Conservation (phyloP, 345 rosid genomes). For the Acer campestre region DNA sequence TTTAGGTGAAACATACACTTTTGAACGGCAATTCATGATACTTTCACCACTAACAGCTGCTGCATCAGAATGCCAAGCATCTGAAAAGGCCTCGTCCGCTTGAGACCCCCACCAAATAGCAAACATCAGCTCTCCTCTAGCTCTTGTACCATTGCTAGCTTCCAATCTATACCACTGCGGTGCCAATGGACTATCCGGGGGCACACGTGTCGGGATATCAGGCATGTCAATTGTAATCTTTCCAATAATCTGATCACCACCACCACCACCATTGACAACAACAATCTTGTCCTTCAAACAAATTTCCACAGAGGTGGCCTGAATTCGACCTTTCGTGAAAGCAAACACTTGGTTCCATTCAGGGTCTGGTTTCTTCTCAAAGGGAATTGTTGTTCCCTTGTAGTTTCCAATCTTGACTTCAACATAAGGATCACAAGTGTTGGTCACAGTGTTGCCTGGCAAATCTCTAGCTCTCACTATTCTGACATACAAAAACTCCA, state of each 20-base stretch:
- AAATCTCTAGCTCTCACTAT: conserved; percentile 35
- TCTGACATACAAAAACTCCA: conserved; percentile 39
- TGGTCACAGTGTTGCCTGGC: conserved; percentile 22
- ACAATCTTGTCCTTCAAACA: conserved; percentile 29
- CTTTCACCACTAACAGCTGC: conserved; percentile 34
- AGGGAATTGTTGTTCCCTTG: conserved; percentile 28
- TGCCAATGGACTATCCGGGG: conserved; percentile 44
- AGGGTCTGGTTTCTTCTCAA: conserved; percentile 32
- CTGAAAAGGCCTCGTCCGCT: conserved; percentile 43
- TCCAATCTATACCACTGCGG: conserved; percentile 47
- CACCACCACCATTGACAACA: conserved; percentile 20
- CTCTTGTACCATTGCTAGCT: conserved; percentile 28
- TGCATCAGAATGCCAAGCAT: conserved; percentile 49
- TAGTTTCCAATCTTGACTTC: conserved; percentile 40
- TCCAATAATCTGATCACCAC: conserved; percentile 29
- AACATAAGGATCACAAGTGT: conserved; percentile 33
- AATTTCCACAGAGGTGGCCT: conserved; percentile 34
- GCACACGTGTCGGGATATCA: conserved; percentile 38
- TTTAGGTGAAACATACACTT: conserved; percentile 40
- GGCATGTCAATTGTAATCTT: conserved; percentile 22
- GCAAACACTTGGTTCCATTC: conserved; percentile 50
- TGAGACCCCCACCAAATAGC: conserved; percentile 53
- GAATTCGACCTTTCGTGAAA: conserved; percentile 43
- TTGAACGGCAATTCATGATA: conserved; percentile 31
- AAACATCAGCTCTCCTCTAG: conserved; percentile 41